Base-by-base conservation (phyloP, 2,329 filamentous ascomycete species). In the Sclerotinia minor region DNA sequence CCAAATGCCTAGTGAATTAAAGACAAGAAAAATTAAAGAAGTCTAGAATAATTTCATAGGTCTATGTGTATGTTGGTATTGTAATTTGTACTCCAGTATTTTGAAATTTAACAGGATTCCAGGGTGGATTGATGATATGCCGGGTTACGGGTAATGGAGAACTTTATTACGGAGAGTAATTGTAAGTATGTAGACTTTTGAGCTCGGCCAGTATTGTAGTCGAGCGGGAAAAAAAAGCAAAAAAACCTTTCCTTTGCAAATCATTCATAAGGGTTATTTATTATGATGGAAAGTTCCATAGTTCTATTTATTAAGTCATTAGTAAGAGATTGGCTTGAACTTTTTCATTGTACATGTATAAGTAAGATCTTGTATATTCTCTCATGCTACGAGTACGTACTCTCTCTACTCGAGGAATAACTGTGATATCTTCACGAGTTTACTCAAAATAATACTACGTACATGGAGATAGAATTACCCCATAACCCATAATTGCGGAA, bases 401-500 rank as follows among this genome's bases (percentile, higher is more conserved):
- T n/a, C n/a, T n/a, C n/a, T 26, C 32, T 35, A 4, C 32, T 35
- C 32, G 5, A 35, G 32, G 15, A 38, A 38, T 35, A 11, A 24
- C n/a, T 58, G 2, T 8, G 3, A 44, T 11, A 35, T 58, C 35
- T 24, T 26, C 4, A 58, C 17, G 15, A 11, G 26, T 35, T 21
- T 35, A 35, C 52, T 3, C 52, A 19, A 21, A 9, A 35, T 29
- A 17, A 38, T 58, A n/a, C n/a, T n/a, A n/a, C n/a, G n/a, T n/a
- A 35, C 55, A 58, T 24, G 55, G 38, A 58, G 54, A 41, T 38
- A 24, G 54, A 57, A 41, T 41, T 58, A 58, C 55, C 55, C 55
- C 55, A 44, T 58, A 38, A 58, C 38, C 55, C 55, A 44, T 58
- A 38, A 58, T 44, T 58, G 38, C 26, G 21, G 24, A 5, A 24